These are phyloP conservation scores for Alternaria tenuissima DNA, from an alignment of 2,329 filamentous ascomycete genomes.

Conservation along the genomic window DNA sequence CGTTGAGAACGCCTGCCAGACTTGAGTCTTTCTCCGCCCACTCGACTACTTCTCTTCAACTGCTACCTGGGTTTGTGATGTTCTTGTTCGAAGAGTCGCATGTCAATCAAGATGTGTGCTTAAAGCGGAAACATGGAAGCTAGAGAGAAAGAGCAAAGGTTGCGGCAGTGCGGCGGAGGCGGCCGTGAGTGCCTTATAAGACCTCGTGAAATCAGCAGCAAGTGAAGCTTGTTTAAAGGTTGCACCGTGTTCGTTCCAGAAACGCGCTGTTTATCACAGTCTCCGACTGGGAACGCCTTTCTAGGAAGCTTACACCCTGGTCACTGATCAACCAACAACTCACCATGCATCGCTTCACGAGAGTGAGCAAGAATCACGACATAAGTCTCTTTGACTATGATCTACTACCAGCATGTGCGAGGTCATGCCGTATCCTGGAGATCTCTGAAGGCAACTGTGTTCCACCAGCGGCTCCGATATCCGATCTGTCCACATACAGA, in stretches of 20 bases:
- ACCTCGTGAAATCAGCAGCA: background rate
- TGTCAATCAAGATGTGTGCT: background rate
- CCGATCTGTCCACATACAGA: conserved; percentile 62
- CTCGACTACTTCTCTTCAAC: background rate
- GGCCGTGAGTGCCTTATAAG: background rate
- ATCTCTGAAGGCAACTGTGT: background rate
- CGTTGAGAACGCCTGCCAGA: background rate
- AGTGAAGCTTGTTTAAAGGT: background rate
- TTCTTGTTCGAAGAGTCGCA: background rate
- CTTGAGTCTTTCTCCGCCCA: background rate
- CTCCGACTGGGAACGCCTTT: background rate
- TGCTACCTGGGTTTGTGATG: background rate
- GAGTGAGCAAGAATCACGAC: background rate
- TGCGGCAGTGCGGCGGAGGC: background rate
- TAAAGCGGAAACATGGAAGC: background rate
- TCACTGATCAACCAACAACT: background rate
- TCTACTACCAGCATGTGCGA: conserved; percentile 67
- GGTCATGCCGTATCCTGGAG: background rate
- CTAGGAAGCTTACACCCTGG: background rate
- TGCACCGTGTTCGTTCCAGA: background rate
- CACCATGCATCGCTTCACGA: background rate
- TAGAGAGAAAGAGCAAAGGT: background rate
- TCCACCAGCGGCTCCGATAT: conserved; percentile 59
- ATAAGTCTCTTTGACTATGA: background rate
- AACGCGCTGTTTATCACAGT: background rate